Base-by-base conservation (phyloP, 306 rosid genomes). In the Macrotyloma uniflorum region DNA sequence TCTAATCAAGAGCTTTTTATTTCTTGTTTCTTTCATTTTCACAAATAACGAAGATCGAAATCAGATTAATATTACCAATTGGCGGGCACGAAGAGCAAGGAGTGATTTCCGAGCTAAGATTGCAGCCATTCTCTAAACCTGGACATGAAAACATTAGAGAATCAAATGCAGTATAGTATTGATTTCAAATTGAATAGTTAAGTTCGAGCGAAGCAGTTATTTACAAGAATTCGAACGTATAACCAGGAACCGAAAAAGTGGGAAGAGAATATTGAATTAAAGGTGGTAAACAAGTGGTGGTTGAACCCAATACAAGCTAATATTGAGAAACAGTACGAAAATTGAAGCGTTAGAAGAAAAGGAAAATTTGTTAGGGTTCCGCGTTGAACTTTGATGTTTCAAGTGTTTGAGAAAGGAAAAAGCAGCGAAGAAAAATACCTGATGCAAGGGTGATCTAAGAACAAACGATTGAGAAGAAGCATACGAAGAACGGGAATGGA, bases 31-130 rank as follows among this genome's bases (percentile, higher is more conserved):
- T 50, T 50, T 51, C 23, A 55, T 49, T 67, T 57, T 54, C 14
- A 4, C 24, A 20, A 42, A 80, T 53, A 75, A 65, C 40, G 53
- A 12, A 43, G 62, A 43, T 35, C n/a, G 5, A 67, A 38, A 74
- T 13, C 23, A 40, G 18, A 45, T 78, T 5, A 24, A 49, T 71
- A 88, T 90, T 82, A 95, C 99, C 53, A 93, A 79, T 35, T 95
- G 98, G 46, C 94, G 90, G 75, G 91, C 53, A 9, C 96, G 93
- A 73, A 95, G 90, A 77, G 97, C 90, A 42, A 87, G 90, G 76
- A 95, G 89, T 28, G 99, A 95, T 74, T 93, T 95, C 69, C 96
- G 93, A 84, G 99, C 99, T 63, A 95, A 77, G 79, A 87, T 72
- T 63, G 97, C 94, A 81, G 98, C 97, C 99, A 93, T 95, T 79